Evolutionary conservation across 768 basidiomycete species (phyloP).

Genomic region (Leccinum disarticulatum): DNA sequence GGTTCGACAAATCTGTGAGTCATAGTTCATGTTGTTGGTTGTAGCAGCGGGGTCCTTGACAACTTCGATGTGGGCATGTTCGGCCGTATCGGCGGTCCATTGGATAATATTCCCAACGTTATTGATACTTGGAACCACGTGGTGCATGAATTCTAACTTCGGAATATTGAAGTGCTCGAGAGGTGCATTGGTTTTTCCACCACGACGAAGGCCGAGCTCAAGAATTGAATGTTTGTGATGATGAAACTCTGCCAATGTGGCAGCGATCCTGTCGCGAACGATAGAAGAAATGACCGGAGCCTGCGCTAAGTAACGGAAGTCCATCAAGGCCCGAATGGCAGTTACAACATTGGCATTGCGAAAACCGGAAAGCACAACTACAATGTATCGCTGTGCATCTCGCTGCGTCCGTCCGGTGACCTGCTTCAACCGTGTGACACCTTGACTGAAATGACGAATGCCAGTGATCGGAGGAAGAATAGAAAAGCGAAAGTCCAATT

Average conservation of each 20-base stretch:
- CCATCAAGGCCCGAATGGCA: too few species aligned
- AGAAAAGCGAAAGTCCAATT: too few species aligned
- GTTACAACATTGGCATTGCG: too few species aligned
- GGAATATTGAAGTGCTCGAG: not conserved
- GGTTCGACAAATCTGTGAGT: not conserved
- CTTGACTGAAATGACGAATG: too few species aligned
- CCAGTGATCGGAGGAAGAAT: too few species aligned
- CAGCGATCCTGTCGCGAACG: not conserved
- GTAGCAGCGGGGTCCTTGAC: conserved; percentile 12
- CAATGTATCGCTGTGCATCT: too few species aligned
- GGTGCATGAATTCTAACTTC: not conserved
- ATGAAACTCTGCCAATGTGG: not conserved
- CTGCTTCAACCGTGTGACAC: too few species aligned
- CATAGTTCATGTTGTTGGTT: not conserved
- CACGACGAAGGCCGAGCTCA: not conserved
- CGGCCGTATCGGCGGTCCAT: not conserved
- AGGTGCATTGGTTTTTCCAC: not conserved
- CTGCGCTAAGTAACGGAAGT: too few species aligned
- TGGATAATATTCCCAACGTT: not conserved
- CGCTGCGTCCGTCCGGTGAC: too few species aligned
- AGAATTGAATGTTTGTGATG: not conserved
- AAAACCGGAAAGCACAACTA: too few species aligned
- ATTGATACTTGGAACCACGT: not conserved
- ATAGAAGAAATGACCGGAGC: too few species aligned
- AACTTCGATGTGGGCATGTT: not conserved